Evolutionary conservation across 371 early-diverging fungal species (phyloP), one percentile per base, ranked within the genome.

Genomic region (Amoeboradix gromovi): DNA sequence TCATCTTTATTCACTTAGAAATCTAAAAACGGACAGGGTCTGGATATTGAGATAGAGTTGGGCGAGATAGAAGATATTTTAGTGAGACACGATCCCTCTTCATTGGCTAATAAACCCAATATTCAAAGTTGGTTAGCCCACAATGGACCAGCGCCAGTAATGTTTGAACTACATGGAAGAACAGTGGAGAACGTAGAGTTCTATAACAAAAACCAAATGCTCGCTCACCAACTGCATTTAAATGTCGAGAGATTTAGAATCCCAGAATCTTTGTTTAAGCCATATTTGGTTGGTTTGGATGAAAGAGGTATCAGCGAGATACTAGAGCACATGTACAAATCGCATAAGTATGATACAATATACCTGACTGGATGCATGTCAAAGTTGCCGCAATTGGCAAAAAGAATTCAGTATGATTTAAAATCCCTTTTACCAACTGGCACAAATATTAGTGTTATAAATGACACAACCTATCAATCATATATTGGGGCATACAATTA

Each of bases 191-290:
- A 48, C 22, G 48, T 48, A 48, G 48, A 48, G 22, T 48, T 48
- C 22, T 48, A 48, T 22, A 48, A 48, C 48, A 48, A 48, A 48
- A 48, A 48, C 22, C 48, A 48, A 48, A 48, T 12, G 22, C 5
- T 12, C 48, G 48, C 48, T 12, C 48, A 48, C 22, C 48, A 48
- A 48, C 5, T 48, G 5, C 48, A 48, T 48, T 72, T 78, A 30
- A 77, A 77, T n/a, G 73, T 73, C 66, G 75, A 78, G 68, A 74
- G 74, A 48, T 78, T 75, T 72, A 71, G 78, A 72, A 77, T 76
- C 0, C 78, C 78, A n/a, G 78, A 78, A 71, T 70, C 75, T 16
- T 71, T 78, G 29, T 78, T 78, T 71, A 75, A 74, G 68, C 78
- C 78, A 1, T 69, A 70, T n/a, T 71, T 78, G 29, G 69, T 70